These are phyloP conservation scores for Bertia moriformis DNA, from an alignment of 2,329 filamentous ascomycete genomes.

Conservation along the genomic window DNA sequence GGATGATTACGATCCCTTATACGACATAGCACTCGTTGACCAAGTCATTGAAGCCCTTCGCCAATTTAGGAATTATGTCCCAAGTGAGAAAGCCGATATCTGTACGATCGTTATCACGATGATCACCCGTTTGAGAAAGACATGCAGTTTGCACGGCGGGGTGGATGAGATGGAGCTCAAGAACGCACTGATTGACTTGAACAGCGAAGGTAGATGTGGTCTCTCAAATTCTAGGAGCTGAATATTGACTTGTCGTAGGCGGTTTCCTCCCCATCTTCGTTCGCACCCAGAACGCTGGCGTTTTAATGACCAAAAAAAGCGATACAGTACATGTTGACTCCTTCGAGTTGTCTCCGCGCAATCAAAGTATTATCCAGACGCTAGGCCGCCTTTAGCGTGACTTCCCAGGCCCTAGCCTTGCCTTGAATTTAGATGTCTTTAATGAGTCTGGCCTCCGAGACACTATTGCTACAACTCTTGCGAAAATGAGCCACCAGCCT, in stretches of 20 bases:
- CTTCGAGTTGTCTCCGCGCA: slow-evolving; percentile 17
- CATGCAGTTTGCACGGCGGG: slow-evolving; percentile 3
- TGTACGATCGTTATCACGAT: slow-evolving; percentile 4
- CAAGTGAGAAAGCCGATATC: slow-evolving; percentile 2
- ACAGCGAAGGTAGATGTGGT: neutral
- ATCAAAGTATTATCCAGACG: slow-evolving; percentile 10
- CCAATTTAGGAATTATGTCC: slow-evolving; percentile 6
- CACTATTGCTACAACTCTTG: slow-evolving; percentile 14
- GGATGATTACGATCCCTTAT: slow-evolving; percentile 10
- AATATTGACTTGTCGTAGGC: slow-evolving; percentile 4
- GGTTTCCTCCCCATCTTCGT: slow-evolving; percentile 12
- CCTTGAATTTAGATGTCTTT: slow-evolving; percentile 7
- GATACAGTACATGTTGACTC: slow-evolving; percentile 12
- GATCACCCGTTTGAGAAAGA: slow-evolving; percentile 6
- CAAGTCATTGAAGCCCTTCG: slow-evolving; percentile 7
- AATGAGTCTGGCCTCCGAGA: slow-evolving; percentile 1
- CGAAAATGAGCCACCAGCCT: slow-evolving; percentile 18
- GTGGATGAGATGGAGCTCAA: slow-evolving; percentile 3
- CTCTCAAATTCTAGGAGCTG: neutral
- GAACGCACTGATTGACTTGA: neutral
- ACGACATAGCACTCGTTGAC: slow-evolving; percentile 3
- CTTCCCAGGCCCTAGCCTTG: slow-evolving; percentile 12
- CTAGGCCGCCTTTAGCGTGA: slow-evolving; percentile 12
- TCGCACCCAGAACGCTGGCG: slow-evolving; percentile 17
- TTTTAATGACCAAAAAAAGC: slow-evolving; percentile 11